Evolutionary conservation across 306 rosid genomes (phyloP).

Genomic region (Gleditsia sinensis): DNA sequence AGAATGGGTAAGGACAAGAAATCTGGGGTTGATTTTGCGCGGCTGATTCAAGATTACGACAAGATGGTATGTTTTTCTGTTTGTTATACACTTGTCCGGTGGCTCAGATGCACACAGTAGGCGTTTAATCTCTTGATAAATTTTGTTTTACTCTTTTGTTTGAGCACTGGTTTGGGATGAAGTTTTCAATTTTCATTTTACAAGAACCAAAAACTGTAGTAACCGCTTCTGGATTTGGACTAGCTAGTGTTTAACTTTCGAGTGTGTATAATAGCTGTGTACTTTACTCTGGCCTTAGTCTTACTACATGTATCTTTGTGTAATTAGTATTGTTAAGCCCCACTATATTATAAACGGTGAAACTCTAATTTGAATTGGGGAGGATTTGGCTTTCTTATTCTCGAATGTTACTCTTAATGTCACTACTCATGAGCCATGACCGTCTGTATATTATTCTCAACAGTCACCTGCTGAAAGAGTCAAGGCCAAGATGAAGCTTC

Average conservation of each 20-base stretch:
- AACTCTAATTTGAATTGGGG: not conserved
- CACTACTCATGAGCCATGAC: not conserved
- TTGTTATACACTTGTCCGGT: not conserved
- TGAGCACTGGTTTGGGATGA: not conserved
- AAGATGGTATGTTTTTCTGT: constrained; percentile 56
- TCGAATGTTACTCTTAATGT: constrained; percentile 10
- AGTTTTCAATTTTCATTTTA: not conserved
- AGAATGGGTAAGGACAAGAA: constrained; percentile 45
- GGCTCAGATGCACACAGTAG: not conserved
- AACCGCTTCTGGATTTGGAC: not conserved
- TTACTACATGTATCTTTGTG: not conserved
- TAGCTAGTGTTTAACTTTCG: not conserved
- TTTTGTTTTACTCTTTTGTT: not conserved
- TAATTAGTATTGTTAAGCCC: not conserved
- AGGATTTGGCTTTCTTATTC: constrained; percentile 5
- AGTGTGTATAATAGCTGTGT: not conserved
- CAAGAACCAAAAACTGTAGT: not conserved
- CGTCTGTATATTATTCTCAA: constrained; percentile 33
- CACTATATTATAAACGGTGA: not conserved
- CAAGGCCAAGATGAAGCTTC: constrained; percentile 91
- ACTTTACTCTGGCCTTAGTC: not conserved
- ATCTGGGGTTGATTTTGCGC: constrained; percentile 53
- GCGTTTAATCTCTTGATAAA: not conserved
- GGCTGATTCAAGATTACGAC: constrained; percentile 68
- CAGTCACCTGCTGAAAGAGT: constrained; percentile 91